These are phyloP conservation scores for Achaetomiella virescens DNA, from an alignment of 495 filamentous ascomycete genomes.

Conservation along the genomic window DNA sequence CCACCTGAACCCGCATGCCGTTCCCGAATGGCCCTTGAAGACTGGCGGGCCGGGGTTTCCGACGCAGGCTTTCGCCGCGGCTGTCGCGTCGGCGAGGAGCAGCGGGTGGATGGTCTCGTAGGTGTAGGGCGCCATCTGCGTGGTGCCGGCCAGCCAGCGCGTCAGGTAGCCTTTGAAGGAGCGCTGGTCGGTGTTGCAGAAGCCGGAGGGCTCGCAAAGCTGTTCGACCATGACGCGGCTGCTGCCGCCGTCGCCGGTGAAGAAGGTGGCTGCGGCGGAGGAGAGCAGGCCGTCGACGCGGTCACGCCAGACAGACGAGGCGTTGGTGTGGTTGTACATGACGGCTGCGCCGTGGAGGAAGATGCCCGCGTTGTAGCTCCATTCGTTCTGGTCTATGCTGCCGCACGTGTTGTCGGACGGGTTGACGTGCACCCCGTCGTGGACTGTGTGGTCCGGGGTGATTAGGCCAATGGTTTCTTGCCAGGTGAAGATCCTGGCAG, in stretches of 20 bases:
- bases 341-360: slow-evolving; percentile 66
- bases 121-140: slow-evolving; percentile 61
- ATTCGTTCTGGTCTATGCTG: slow-evolving; percentile 57
- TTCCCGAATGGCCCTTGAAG: slow-evolving; percentile 42
- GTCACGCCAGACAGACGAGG: slow-evolving; percentile 51
- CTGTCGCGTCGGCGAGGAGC: slow-evolving; percentile 51
- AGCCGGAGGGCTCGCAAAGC: slow-evolving; percentile 58
- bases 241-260: slow-evolving; percentile 6
- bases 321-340: slow-evolving; percentile 65
- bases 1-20: slow-evolving; percentile 51
- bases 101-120: slow-evolving; percentile 49
- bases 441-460: slow-evolving; percentile 53
- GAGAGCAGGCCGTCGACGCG: slow-evolving; percentile 52
- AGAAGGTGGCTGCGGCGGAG: slow-evolving; percentile 51
- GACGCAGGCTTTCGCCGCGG: slow-evolving; percentile 57
- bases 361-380: slow-evolving; percentile 71
- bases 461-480: slow-evolving; percentile 55
- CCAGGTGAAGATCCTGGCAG: slow-evolving; percentile 67
- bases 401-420: slow-evolving; percentile 44
- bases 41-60: slow-evolving; percentile 48
- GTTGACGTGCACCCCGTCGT: slow-evolving; percentile 57
- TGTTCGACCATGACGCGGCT: slow-evolving; percentile 54
- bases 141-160: slow-evolving; percentile 61
- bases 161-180: slow-evolving; percentile 72
- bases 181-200: slow-evolving; percentile 65